Conservation (phyloP, 345 rosid species). For the Heritiera littoralis region DNA sequence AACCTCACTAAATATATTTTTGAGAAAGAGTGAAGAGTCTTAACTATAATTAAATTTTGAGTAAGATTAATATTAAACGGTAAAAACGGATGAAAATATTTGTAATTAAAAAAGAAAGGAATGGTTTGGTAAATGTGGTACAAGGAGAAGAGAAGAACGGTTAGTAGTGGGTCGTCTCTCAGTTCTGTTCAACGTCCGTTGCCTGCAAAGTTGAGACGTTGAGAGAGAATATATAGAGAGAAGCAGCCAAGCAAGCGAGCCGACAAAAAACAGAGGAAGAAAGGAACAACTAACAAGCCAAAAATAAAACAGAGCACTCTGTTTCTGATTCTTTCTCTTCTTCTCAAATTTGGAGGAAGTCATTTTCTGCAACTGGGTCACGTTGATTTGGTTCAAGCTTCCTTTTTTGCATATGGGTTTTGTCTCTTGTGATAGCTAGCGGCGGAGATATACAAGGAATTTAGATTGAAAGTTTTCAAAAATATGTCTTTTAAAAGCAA, state of each 20-base stretch:
- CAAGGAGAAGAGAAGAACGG: conserved; percentile 28
- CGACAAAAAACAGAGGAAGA: conserved; percentile 5
- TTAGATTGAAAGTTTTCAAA: conserved; percentile 38
- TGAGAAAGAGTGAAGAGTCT: too few species aligned
- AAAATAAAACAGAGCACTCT: conserved; percentile 14
- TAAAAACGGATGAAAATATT: too few species aligned
- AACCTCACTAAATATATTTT: too few species aligned
- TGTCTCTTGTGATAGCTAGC: conserved; percentile 16
- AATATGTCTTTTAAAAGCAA: conserved; percentile 68
- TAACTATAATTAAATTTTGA: too few species aligned
- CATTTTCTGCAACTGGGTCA: conserved; percentile 21
- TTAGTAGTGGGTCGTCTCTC: conserved; percentile 50
- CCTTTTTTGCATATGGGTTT: conserved; percentile 26
- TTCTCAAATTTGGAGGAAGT: conserved; percentile 2
- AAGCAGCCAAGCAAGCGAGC: conserved; percentile 17
- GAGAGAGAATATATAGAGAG: conserved; percentile 2
- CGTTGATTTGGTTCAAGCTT: conserved; percentile 19
- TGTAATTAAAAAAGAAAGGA: background rate
- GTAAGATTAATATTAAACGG: too few species aligned
- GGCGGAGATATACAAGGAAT: conserved; percentile 15
- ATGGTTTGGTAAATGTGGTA: conserved; percentile 30
- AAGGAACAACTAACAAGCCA: conserved; percentile 21
- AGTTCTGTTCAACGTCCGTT: conserved; percentile 45
- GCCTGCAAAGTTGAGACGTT: conserved; percentile 45
- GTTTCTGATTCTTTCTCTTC: conserved; percentile 22